These are phyloP conservation scores for Schizosaccharomyces octosporus DNA, from an alignment of 805 yeast genomes.

Conservation along the genomic window DNA sequence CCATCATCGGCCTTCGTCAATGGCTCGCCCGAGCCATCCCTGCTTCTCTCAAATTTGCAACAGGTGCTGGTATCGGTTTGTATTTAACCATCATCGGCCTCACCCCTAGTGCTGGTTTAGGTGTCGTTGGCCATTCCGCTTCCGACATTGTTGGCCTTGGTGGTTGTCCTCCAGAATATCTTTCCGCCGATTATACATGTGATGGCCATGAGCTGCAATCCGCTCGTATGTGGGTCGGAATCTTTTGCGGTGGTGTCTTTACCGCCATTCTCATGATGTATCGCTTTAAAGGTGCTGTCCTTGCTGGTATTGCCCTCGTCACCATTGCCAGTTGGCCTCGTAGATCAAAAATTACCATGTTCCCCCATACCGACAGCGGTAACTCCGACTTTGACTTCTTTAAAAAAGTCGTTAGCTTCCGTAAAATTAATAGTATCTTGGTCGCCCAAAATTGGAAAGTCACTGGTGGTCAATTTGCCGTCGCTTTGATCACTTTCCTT, in stretches of 20 bases:
- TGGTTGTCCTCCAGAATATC: slow-evolving; percentile 8
- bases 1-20: slow-evolving; percentile 9
- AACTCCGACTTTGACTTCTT: slow-evolving; percentile 7
- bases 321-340: slow-evolving; percentile 10
- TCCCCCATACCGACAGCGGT: slow-evolving; percentile 8
- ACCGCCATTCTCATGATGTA: slow-evolving; percentile 8
- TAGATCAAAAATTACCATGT: slow-evolving; percentile 6
- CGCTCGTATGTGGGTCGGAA: slow-evolving; percentile 9
- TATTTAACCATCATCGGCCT: slow-evolving; percentile 9
- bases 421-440: slow-evolving; percentile 7
- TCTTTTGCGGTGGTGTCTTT: slow-evolving; percentile 9
- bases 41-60: slow-evolving; percentile 7
- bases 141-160: slow-evolving; percentile 8
- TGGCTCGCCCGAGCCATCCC: slow-evolving; percentile 11
- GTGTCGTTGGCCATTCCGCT: slow-evolving; percentile 7
- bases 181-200: slow-evolving; percentile 5
- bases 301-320: slow-evolving; percentile 8
- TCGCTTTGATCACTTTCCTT: slow-evolving; percentile 9
- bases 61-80: slow-evolving; percentile 10
- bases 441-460: slow-evolving; percentile 8
- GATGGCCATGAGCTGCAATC: slow-evolving; percentile 6
- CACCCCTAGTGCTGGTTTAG: slow-evolving; percentile 9
- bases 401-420: slow-evolving; percentile 8
- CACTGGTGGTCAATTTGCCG: slow-evolving; percentile 7
- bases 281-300: slow-evolving; percentile 9